Evolutionary conservation across 139 green algal genomes (phyloP), one percentile per base, ranked within the genome.

Genomic region (Medakamo hakoo): DNA sequence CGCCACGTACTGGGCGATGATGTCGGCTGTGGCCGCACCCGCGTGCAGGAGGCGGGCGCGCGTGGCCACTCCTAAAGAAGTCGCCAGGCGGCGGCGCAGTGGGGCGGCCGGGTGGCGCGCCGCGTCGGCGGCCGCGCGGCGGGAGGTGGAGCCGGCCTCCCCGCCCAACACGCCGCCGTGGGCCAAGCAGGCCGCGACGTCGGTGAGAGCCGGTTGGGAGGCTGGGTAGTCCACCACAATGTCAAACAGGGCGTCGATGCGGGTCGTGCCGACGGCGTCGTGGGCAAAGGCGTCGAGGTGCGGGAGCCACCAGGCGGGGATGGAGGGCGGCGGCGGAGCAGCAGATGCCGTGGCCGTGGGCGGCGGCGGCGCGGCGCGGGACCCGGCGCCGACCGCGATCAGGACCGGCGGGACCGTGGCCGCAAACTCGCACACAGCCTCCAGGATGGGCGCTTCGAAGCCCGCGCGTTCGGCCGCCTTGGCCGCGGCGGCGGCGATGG

Each of bases 1-100:
- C 2, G 71, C 77, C 23, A 95, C 74, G 66, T 97, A 98, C 63
- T 89, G 84, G 61, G 82, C 58, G 20, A 97, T 82, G 63, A 98
- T 95, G 68, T 92, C 88, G 25, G 60, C 52, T 4, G 92, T 96
- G 24, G 83, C 75, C 21, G 90, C 92, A 71, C 74, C 74, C 30
- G 78, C 57, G 62, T 94, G 89, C 62, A 97, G 77, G 62, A 98
- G 61, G 57, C 74, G 57, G 30, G 62, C 28, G n/a, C 67, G 24
- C 26, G 71, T 68, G 48, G 77, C 67, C 24, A 49, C 25, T 0
- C 73, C 27, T 48, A 80, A 78, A 5, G 28, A 16, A 1, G 40
- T 26, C 32, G 79, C 65, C 30, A 84, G 66, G 26, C 68, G 55
- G 28, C 62, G 32, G 60, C 83, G 76, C 59, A 85, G 73, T 63